A percentile compares a stretch with the other conserved stretches of the same genome.
Conservation (phyloP, 805 yeast genomes). For the Nadsonia fulvescens region DNA sequence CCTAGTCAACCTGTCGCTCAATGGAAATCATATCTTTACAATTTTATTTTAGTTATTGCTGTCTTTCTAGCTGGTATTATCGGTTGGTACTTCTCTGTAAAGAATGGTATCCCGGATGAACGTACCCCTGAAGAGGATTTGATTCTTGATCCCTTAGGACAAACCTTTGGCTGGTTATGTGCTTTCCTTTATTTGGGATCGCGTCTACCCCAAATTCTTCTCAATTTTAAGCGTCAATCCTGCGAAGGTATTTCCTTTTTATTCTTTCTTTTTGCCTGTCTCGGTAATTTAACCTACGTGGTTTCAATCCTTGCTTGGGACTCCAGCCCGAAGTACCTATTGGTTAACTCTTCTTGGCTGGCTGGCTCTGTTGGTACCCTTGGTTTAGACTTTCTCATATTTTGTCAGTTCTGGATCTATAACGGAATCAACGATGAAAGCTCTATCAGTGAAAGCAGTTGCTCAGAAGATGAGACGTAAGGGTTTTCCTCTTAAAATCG, state of each 20-base stretch:
- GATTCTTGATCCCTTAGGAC: slow-evolving; percentile 62
- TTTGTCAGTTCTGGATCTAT: slow-evolving; percentile 71
- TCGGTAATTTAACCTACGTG: slow-evolving; percentile 85
- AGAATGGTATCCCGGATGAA: slow-evolving; percentile 20
- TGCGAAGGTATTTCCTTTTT: slow-evolving; percentile 91
- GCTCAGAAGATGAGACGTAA: no score
- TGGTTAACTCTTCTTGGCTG: slow-evolving; percentile 82
- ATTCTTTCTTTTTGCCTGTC: slow-evolving; percentile 86
- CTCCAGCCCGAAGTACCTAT: slow-evolving; percentile 45
- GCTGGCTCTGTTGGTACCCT: slow-evolving; percentile 84
- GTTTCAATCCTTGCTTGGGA: slow-evolving; percentile 67
- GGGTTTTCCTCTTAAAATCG: no score
- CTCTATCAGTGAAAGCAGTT: no score
- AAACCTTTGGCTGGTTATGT: slow-evolving; percentile 58
- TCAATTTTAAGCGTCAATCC: slow-evolving; percentile 72
- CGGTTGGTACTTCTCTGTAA: slow-evolving; percentile 70
- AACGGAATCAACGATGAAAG: slow-evolving; percentile 6
- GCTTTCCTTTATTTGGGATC: slow-evolving; percentile 50
- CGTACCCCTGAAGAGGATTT: slow-evolving; percentile 21
- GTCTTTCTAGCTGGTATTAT: slow-evolving; percentile 65
- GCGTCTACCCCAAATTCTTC: slow-evolving; percentile 75
- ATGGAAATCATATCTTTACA: slow-evolving; percentile 10
- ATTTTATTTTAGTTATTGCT: slow-evolving; percentile 34
- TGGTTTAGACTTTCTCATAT: slow-evolving; percentile 64
- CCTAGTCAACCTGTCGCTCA: slow-evolving; percentile 7